Evolutionary conservation across 106 monocot species (phyloP), one percentile per base, ranked within the genome.

Genomic region (Vanilla planifolia): DNA sequence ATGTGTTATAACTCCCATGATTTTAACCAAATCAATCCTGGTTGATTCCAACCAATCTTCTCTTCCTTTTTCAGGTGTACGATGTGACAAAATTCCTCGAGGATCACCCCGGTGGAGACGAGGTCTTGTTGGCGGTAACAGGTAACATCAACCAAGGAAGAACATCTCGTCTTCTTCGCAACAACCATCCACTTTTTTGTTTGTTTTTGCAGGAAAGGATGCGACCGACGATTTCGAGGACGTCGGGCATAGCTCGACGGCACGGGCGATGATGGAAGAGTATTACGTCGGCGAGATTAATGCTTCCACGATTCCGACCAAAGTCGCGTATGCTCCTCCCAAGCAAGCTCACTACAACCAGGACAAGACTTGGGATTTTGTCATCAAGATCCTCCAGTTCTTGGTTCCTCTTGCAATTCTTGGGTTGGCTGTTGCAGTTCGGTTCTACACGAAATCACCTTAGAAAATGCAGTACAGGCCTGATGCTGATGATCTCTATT

Each of bases 141-240:
- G 80, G 80, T 80, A 80, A 63, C 35, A 34, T 21, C 4, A 35
- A 21, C 27, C 35, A 22, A 29, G 53, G 30, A 53, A 15, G 30
- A 29, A 16, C 3, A 23, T 28, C 0, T 20, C 19, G 16, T 2
- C 36, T n/a, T 25, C 15, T 52, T 27, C n/a, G n/a, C n/a, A 52
- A 28, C 8, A 29, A 32, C 8, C 4, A 3, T 4, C 30, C 0
- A 15, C 14, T 5, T 32, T 6, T 4, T 22, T 51, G 42, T 11
- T 21, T 64, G 36, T 5, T 48, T 46, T 23, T 69, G 39, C 48
- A 89, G 89, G 72, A 3, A 89, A 89, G 61, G 89, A 89, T 63
- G 89, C 84, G 43, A 80, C 80, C 2, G 84, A 80, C 28, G 89
- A 89, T 60, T 89, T 89, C 48, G 89, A 84, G 55, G 89, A 89